Evolutionary conservation across 169 alveolate species (phyloP), one percentile per base, ranked within the genome.

Genomic region (Plasmodium vivax): DNA sequence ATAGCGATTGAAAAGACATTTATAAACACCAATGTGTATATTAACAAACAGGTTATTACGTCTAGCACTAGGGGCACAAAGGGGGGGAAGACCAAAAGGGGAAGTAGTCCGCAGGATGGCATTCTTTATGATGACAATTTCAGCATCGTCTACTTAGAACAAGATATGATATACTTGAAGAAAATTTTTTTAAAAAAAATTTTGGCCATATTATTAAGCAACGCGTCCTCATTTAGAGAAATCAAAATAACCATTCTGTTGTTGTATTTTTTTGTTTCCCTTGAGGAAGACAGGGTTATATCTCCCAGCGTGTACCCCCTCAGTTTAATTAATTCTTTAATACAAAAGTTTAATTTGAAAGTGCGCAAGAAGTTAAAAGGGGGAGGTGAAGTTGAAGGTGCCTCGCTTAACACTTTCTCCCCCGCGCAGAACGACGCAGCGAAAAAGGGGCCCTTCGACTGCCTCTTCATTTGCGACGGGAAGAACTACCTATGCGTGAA

Each of bases 381-480:
- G 79, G 23, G 9, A n/a, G 34, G 27, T 36, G 83, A 41, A 75
- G 36, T 34, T 3, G 77, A 68, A 68, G 43, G 34, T 68, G 41
- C 27, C 36, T 0, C 16, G 77, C 32, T 38, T 27, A 7, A 16
- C 34, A 62, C 14, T 27, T 19, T 27, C 19, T 8, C 75, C 3
- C 12, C 75, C 36, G 7, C 30, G 7, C 30, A 84, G 45, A 47
- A 38, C 19, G 83, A 58, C 14, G 34, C 23, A 38, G 8, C 80
- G 23, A 45, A 51, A 80, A 80, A 88, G 12, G 32, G 58, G 4
- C 32, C 83, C 38, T 88, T 62, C 80, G 30, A 41, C 45, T 88
- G 82, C 54, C 90, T 88, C n/a, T 88, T 80, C 73, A 88, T 88
- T 45, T 88, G 94, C 73, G 94, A 88, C 51, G 94, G 94, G 19